Base-by-base conservation (phyloP, 2,329 filamentous ascomycete species). In the Cordyceps cicadae region DNA sequence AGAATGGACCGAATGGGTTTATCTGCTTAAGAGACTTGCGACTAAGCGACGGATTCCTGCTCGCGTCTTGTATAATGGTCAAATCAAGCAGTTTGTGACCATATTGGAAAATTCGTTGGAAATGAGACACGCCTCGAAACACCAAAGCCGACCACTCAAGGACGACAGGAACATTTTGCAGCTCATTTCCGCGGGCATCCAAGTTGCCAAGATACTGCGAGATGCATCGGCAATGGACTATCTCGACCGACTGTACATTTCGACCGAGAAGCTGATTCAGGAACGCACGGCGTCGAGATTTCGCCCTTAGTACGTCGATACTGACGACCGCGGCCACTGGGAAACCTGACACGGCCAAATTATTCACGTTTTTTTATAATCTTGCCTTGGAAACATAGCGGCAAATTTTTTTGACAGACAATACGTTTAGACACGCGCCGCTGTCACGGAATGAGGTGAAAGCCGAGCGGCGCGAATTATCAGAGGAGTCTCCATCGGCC, bases 1-100 rank as follows among this genome's bases (percentile, higher is more conserved):
- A 64, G 90, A 94, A 73, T 95, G 90, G 90, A 93, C 89, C 51
- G 90, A 95, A 75, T 95, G 90, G 90, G 90, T 93, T 60, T 91
- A 92, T 72, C 82, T 95, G 62, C 79, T 95, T 66, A 94, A 94
- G 76, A 83, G 90, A 54, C 81, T 95, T 62, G 90, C 90, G 37
- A 95, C 90, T 39, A 94, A 93, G 77, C 83, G 90, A 66, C 85
- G 90, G 64, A 93, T 95, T 66, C 90, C 90, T 6, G 89, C 90
- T 52, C 81, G 90, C 60, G 88, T 94, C 21, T 78, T 95, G 49
- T 94, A 93, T 78, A 90, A 94, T 71, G 89, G 89, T 62, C 90
- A 95, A 75, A 95, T 95, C 75, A 94, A 93, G 76, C 90, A 94
- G 74, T 86, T 95, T 73, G 88, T 94, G 65, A 94, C 90, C 48